Percentiles rank a stretch among this genome's conserved stretches.
phyloP scores from a whole-genome alignment of 495 filamentous ascomycete genomes.

The Daldinia grandis region DNA sequence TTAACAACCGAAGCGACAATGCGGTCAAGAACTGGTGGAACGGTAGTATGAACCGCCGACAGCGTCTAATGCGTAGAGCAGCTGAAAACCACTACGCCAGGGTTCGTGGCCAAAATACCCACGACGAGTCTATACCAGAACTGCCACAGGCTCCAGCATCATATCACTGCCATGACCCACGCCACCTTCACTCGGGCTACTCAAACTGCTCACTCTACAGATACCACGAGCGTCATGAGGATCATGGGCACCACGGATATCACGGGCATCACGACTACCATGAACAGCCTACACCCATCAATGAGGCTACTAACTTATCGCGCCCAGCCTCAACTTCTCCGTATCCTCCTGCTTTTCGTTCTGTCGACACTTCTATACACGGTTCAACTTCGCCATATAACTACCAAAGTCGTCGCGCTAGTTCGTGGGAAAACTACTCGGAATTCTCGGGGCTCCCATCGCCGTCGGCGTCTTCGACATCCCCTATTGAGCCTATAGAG shows the following conservation, averaged over 20 bases:
- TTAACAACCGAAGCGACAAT: constrained; percentile 94
- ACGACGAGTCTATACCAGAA: not conserved
- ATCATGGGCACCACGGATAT: not conserved
- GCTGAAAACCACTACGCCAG: constrained; percentile 20
- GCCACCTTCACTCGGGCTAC: not conserved
- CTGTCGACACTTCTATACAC: constrained; percentile 3
- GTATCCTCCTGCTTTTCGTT: not conserved
- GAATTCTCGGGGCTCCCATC: constrained; percentile 68
- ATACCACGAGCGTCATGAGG: not conserved
- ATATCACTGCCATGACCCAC: not conserved
- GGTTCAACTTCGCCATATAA: constrained; percentile 12
- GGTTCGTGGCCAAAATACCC: not conserved
- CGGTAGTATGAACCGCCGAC: constrained; percentile 85
- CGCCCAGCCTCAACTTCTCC: not conserved
- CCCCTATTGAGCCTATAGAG: constrained; percentile 66
- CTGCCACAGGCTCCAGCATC: not conserved
- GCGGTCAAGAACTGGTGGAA: constrained; percentile 99
- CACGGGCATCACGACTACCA: not conserved
- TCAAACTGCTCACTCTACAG: not conserved
- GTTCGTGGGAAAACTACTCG: not conserved
- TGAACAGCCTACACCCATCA: not conserved
- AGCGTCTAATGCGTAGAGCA: constrained; percentile 49
- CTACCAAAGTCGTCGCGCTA: not conserved
- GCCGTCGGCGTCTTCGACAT: constrained; percentile 65
- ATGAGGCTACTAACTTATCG: not conserved